phyloP scores from a whole-genome alignment of 352 stramenopile species.

The Pythium phragmiticola region DNA sequence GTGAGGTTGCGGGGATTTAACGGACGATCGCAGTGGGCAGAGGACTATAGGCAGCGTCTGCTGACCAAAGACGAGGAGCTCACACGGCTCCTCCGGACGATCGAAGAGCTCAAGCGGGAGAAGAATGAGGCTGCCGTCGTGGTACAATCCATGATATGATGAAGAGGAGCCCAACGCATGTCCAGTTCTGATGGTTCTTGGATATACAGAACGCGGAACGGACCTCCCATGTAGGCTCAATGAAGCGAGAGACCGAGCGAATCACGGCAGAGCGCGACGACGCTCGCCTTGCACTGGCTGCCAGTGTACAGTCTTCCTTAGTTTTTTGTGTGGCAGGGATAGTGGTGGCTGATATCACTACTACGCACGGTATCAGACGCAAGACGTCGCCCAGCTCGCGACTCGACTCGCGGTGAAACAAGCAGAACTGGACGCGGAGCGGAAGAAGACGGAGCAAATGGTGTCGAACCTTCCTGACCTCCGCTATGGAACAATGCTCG shows the following conservation, averaged over 20 bases:
- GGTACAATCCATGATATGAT: not conserved
- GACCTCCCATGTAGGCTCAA: not conserved
- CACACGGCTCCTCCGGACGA: not conserved
- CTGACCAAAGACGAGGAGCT: constrained; percentile 21
- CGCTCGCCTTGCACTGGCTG: not conserved
- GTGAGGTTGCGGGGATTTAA: not conserved
- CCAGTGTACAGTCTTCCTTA: constrained; percentile 4
- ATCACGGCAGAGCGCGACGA: constrained; percentile 12
- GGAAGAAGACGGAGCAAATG: not conserved
- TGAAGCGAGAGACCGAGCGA: constrained; percentile 11
- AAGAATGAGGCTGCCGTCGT: not conserved
- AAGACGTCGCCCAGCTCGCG: constrained; percentile 11
- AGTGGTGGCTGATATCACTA: not conserved
- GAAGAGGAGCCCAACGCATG: not conserved
- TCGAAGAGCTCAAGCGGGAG: constrained; percentile 7
- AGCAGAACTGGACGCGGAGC: constrained; percentile 7
- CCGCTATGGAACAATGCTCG: not conserved
- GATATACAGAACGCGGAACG: constrained; percentile 3
- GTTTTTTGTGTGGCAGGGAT: not conserved
- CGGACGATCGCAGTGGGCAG: not conserved
- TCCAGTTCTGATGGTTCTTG: not conserved
- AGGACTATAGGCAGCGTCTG: constrained; percentile 20
- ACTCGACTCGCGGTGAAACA: constrained; percentile 12
- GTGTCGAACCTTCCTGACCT: not conserved
- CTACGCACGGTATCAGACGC: not conserved